phyloP scores from a whole-genome alignment of 2,329 filamentous ascomycete genomes.

The Cladosporium velox region DNA sequence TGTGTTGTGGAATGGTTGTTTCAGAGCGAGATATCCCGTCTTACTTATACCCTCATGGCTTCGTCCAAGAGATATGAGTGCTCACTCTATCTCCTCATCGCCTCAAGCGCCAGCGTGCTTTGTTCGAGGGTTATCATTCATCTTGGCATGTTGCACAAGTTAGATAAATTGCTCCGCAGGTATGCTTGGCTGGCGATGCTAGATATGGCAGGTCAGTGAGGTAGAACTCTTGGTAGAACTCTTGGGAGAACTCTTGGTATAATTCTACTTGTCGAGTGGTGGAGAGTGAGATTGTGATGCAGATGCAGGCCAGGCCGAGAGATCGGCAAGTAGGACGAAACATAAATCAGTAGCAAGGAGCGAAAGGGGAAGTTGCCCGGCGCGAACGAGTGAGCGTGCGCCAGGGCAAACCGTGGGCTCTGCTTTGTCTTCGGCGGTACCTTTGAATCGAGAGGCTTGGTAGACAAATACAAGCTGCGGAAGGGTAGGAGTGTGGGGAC shows the following conservation, averaged over 20 bases:
- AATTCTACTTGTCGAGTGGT: constrained; percentile 13
- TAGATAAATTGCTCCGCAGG: constrained; percentile 2
- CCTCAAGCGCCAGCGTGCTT: constrained; percentile 6
- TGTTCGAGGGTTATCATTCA: constrained; percentile 7
- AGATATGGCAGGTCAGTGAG: constrained; percentile 16
- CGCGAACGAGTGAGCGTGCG: constrained; percentile 7
- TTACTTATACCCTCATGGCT: constrained; percentile 15
- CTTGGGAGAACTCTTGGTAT: constrained; percentile 14
- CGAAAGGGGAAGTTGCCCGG: constrained; percentile 17
- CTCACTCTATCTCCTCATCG: not conserved
- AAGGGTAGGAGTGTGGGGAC: not conserved
- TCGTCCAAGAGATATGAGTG: not conserved
- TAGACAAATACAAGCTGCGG: not conserved
- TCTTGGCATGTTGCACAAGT: constrained; percentile 17
- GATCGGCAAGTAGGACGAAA: constrained; percentile 16
- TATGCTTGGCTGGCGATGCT: constrained; percentile 17
- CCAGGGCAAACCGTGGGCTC: not conserved
- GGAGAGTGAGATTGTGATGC: constrained; percentile 17
- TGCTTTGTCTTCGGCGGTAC: not conserved
- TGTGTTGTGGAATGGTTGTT: not conserved
- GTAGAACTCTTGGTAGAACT: constrained; percentile 3
- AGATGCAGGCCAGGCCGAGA: constrained; percentile 15
- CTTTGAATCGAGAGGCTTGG: constrained; percentile 8
- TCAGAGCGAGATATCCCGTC: not conserved
- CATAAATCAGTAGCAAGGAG: not conserved